phyloP scores from a whole-genome alignment of 2,329 filamentous ascomycete species.

The Cladophialophora psammophila region DNA sequence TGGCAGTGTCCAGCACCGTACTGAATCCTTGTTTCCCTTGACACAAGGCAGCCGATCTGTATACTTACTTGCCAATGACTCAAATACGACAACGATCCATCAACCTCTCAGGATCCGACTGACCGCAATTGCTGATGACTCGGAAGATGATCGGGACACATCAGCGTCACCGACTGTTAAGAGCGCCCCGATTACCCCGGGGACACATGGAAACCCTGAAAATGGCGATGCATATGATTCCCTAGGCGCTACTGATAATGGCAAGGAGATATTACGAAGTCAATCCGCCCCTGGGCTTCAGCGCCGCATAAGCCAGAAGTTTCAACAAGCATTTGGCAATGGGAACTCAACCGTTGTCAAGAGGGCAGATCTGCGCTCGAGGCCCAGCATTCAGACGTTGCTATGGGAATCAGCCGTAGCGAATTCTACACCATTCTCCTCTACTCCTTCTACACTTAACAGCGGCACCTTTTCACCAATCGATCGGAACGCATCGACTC shows the following conservation, averaged over 20 bases:
- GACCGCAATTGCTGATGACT: constrained; percentile 23
- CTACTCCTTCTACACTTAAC: constrained; percentile 33
- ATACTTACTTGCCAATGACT: constrained; percentile 30
- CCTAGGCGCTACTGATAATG: neutral
- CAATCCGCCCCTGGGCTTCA: constrained; percentile 34
- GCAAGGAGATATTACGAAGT: constrained; percentile 11
- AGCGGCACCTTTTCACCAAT: constrained; percentile 28
- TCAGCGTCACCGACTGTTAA: constrained; percentile 1
- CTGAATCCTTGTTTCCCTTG: constrained; percentile 19
- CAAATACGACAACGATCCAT: constrained; percentile 26
- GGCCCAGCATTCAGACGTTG: constrained; percentile 38
- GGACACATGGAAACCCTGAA: neutral
- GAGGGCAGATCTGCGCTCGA: constrained; percentile 32
- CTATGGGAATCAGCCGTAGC: constrained; percentile 19
- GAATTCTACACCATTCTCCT: constrained; percentile 22
- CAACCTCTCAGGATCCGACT: constrained; percentile 31
- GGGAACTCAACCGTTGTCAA: constrained; percentile 37
- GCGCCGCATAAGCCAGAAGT: constrained; percentile 29
- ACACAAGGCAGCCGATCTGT: constrained; percentile 8
- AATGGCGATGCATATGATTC: constrained; percentile 13
- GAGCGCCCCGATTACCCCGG: constrained; percentile 18
- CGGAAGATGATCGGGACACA: constrained; percentile 2
- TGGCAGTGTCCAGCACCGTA: constrained; percentile 19
- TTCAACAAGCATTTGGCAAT: constrained; percentile 32
- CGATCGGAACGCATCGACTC: constrained; percentile 27